Evolutionary conservation across 257 asterid genomes (phyloP).

Genomic region (Lavandula angustifolia): DNA sequence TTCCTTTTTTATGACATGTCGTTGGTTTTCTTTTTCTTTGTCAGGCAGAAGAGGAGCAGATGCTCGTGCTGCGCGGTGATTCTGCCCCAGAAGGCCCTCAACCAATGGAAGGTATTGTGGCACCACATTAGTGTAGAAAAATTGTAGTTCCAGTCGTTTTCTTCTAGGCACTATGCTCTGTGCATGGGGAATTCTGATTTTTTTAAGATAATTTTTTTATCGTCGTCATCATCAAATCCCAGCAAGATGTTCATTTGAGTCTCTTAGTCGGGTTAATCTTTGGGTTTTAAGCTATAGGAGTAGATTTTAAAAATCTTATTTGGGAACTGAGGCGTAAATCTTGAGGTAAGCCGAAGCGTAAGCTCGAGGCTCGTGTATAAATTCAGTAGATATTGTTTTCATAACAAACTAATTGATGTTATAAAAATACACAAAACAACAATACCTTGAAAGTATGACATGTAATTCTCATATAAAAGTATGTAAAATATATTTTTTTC

Average conservation of each 20-base stretch:
- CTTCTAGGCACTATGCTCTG: background rate
- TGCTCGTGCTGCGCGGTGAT: constrained; percentile 67
- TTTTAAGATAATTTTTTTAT: constrained; percentile 16
- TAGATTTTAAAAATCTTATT: too few species aligned
- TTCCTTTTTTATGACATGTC: constrained; percentile 35
- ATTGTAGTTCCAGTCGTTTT: background rate
- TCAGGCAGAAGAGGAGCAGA: constrained; percentile 67
- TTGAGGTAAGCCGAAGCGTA: too few species aligned
- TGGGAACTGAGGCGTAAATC: too few species aligned
- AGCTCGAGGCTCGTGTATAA: too few species aligned
- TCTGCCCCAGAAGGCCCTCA: constrained; percentile 58
- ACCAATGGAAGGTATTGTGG: constrained; percentile 69
- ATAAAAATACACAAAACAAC: too few species aligned
- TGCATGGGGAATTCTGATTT: constrained; percentile 12
- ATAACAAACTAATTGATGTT: too few species aligned
- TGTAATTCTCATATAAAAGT: too few species aligned
- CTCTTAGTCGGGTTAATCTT: constrained; percentile 15
- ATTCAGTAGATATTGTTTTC: too few species aligned
- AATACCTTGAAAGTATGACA: too few species aligned
- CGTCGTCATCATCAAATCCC: background rate
- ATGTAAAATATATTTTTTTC: too few species aligned
- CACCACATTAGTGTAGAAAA: constrained; percentile 8
- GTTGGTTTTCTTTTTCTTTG: constrained; percentile 23
- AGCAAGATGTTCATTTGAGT: background rate
- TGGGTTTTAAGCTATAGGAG: background rate